Conservation (phyloP, 2,329 filamentous ascomycete genomes). For the Cladosporium cucumerinum region DNA sequence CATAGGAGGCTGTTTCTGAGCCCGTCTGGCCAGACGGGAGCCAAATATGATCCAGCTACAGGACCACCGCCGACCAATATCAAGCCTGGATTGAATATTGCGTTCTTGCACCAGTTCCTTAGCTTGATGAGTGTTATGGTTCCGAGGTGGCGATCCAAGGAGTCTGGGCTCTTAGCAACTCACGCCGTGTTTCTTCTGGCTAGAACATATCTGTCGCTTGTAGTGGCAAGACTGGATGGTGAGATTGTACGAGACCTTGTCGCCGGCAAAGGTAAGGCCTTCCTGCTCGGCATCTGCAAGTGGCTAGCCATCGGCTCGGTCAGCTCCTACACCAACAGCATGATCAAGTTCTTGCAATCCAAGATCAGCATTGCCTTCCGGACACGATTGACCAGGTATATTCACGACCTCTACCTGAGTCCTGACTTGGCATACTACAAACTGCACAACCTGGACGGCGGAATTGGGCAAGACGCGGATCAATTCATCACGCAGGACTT, state of each 20-base stretch:
- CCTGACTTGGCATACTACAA: conserved; percentile 97
- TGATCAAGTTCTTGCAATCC: conserved; percentile 97
- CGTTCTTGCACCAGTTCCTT: conserved; percentile 94
- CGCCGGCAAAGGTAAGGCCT: conserved; percentile 85
- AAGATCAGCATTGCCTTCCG: conserved; percentile 98
- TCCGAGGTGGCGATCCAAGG: conserved; percentile 90
- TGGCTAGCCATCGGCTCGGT: conserved; percentile 94
- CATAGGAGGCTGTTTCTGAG: conserved; percentile 91
- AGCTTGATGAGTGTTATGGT: conserved; percentile 98
- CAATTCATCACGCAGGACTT: conserved; percentile 98
- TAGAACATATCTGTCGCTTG: conserved; percentile 86
- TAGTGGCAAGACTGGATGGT: conserved; percentile 89
- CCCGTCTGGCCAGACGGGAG: conserved; percentile 62
- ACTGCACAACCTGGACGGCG: conserved; percentile 85
- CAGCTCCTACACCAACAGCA: conserved; percentile 95
- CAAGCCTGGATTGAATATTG: conserved; percentile 90
- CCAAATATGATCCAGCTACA: conserved; percentile 19
- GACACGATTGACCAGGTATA: conserved; percentile 89
- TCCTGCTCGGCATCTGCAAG: conserved; percentile 84
- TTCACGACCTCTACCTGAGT: conserved; percentile 94
- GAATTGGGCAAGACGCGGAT: conserved; percentile 85
- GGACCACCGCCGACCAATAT: conserved; percentile 73
- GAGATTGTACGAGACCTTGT: conserved; percentile 95
- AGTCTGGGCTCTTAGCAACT: conserved; percentile 83
- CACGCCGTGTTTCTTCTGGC: conserved; percentile 88